Evolutionary conservation across 768 basidiomycete species (phyloP).

Genomic region (Serendipita sp.): DNA sequence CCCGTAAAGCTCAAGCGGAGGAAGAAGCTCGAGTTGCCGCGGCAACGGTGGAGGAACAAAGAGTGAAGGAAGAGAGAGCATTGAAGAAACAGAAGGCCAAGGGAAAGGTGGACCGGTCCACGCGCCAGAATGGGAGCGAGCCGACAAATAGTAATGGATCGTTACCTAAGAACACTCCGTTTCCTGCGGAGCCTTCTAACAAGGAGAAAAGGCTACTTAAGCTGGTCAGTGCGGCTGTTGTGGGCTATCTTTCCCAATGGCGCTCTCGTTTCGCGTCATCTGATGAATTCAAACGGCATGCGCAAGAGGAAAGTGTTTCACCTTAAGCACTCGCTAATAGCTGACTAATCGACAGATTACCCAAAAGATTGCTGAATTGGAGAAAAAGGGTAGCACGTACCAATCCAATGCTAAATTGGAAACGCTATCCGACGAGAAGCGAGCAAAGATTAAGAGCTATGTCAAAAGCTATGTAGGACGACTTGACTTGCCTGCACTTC

Average conservation of each 20-base stretch:
- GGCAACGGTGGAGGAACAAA: constrained; percentile 13
- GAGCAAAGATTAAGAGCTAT: constrained; percentile 80
- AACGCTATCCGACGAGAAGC: constrained; percentile 70
- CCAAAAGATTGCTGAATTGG: constrained; percentile 76
- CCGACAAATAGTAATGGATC: constrained; percentile 9
- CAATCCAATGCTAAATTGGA: constrained; percentile 51
- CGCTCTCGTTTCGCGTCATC: constrained; percentile 45
- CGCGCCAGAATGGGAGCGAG: constrained; percentile 9
- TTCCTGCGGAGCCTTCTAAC: constrained; percentile 2
- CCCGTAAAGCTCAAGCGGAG: not conserved
- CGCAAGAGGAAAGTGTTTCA: constrained; percentile 58
- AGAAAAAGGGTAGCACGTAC: constrained; percentile 78
- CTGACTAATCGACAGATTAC: constrained; percentile 44
- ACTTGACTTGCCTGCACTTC: constrained; percentile 19
- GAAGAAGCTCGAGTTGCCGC: constrained; percentile 16
- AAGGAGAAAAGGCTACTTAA: constrained; percentile 68
- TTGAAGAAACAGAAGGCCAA: constrained; percentile 31
- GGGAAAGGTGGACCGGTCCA: constrained; percentile 10
- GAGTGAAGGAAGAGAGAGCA: constrained; percentile 15
- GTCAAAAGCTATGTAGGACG: constrained; percentile 82
- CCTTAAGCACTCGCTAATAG: not conserved
- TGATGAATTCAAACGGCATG: constrained; percentile 85
- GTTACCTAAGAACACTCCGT: not conserved
- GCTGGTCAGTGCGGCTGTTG: constrained; percentile 78
- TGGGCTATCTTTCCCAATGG: constrained; percentile 86